A percentile compares a stretch with the other conserved stretches of the same genome.
phyloP scores from a whole-genome alignment of 1,284 basidiomycete genomes.

The Termitomyces sp. region DNA sequence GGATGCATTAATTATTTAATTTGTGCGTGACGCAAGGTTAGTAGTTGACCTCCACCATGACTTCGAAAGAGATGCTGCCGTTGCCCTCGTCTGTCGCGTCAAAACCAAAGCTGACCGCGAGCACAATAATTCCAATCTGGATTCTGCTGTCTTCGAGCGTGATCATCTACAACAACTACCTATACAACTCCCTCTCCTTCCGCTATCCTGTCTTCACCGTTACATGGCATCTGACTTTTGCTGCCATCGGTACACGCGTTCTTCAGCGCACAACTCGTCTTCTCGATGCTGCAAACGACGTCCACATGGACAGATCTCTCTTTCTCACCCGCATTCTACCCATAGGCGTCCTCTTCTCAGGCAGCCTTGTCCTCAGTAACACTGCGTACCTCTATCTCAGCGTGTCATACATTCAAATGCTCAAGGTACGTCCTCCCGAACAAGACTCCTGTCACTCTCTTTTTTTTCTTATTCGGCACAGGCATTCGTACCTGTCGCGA shows the following conservation, averaged over 20 bases:
- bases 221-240: slow-evolving; percentile 83
- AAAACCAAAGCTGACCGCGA: slow-evolving; percentile 41
- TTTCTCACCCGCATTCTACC: slow-evolving; percentile 89
- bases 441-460: slow-evolving; percentile 2
- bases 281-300: slow-evolving; percentile 85
- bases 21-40: too few relatives aligned
- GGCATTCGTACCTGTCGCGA: slow-evolving; percentile 96
- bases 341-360: slow-evolving; percentile 90
- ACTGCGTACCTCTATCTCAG: slow-evolving; percentile 91
- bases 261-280: slow-evolving; percentile 85
- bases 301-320: slow-evolving; percentile 79
- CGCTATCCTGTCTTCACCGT: slow-evolving; percentile 85
- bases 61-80: too few relatives aligned
- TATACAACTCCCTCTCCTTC: slow-evolving; percentile 82
- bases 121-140: slow-evolving; percentile 81
- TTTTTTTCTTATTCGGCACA: slow-evolving; percentile 24
- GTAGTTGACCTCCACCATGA: too few relatives aligned
- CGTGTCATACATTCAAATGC: slow-evolving; percentile 96
- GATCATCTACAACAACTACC: slow-evolving; percentile 96
- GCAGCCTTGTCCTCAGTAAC: slow-evolving; percentile 88
- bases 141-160: slow-evolving; percentile 86
- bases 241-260: slow-evolving; percentile 86
- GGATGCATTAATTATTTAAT: too few relatives aligned
- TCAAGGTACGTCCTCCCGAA: slow-evolving; percentile 60
- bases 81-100: slow-evolving; percentile 47